These are phyloP conservation scores for Colletotrichum sp. DNA, from an alignment of 2,329 filamentous ascomycete species.

Conservation along the genomic window DNA sequence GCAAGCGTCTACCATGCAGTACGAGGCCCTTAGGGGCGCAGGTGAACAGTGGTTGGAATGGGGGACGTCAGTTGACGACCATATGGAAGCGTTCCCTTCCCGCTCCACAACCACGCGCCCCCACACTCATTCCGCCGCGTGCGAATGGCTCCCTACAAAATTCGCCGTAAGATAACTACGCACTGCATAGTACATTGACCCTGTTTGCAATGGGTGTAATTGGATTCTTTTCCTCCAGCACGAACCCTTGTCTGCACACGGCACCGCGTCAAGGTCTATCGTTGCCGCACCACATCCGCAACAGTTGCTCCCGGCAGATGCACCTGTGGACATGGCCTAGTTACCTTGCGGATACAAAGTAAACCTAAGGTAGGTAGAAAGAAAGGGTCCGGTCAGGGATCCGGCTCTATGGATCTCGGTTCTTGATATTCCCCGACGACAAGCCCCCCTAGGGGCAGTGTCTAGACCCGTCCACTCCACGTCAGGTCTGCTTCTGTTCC, in stretches of 20 bases:
- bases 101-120: background rate
- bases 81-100: background rate
- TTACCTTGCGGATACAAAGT: background rate
- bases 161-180: background rate
- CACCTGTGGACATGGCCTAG: background rate
- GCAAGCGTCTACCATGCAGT: background rate
- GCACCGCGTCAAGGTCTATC: background rate
- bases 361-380: background rate
- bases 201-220: background rate
- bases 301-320: background rate
- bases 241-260: background rate
- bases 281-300: background rate
- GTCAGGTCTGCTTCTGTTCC: background rate
- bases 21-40: background rate
- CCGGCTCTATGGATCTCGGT: background rate
- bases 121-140: background rate
- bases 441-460: background rate
- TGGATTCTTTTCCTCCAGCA: background rate
- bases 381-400: background rate
- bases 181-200: background rate
- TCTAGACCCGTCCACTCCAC: background rate
- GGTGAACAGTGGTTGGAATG: background rate
- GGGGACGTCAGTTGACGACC: background rate
- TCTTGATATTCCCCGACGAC: constrained; percentile 8
- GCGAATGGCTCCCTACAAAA: background rate